Percentiles rank a stretch among this genome's conserved stretches.
These are phyloP conservation scores for Sporisorium exsertum DNA, from an alignment of 1,284 basidiomycete genomes.

Conservation along the genomic window DNA sequence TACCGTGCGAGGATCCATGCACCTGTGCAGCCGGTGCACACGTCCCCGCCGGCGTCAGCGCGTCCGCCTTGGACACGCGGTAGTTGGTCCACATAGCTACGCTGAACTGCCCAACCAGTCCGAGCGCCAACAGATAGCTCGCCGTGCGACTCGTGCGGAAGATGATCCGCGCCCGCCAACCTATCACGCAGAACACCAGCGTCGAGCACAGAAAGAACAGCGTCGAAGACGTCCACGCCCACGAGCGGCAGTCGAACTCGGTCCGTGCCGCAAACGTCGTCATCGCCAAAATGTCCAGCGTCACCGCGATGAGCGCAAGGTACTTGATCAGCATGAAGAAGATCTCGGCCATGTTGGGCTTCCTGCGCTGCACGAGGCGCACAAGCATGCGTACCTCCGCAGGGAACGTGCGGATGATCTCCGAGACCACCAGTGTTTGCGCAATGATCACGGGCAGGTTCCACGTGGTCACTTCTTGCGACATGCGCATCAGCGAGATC, in stretches of 20 bases:
- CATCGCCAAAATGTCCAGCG: constrained; percentile 30
- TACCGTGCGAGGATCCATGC: neutral
- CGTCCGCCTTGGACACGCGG: constrained; percentile 34
- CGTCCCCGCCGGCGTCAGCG: constrained; percentile 24
- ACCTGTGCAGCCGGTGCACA: constrained; percentile 24
- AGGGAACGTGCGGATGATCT: constrained; percentile 41
- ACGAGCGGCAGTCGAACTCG: constrained; percentile 23
- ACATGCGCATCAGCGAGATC: constrained; percentile 30
- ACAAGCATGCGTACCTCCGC: constrained; percentile 35
- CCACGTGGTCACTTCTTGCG: constrained; percentile 31
- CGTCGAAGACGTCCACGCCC: constrained; percentile 41
- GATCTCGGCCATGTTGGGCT: constrained; percentile 52
- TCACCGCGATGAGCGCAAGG: constrained; percentile 25
- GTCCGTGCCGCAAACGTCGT: constrained; percentile 28
- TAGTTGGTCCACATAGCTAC: constrained; percentile 41
- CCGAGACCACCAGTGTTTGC: constrained; percentile 36
- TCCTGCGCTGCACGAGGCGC: constrained; percentile 22
- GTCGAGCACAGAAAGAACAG: constrained; percentile 41
- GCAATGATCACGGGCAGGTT: constrained; percentile 35
- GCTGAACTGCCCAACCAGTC: constrained; percentile 26
- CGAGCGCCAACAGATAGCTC: constrained; percentile 13
- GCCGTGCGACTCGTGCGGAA: constrained; percentile 19
- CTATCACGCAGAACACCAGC: constrained; percentile 38
- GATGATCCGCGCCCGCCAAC: constrained; percentile 45
- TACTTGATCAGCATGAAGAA: constrained; percentile 54